A percentile compares a stretch with the other conserved stretches of the same genome.
These are phyloP conservation scores for Cydonia oblonga DNA, from an alignment of 331 rosid species.

Conservation along the genomic window DNA sequence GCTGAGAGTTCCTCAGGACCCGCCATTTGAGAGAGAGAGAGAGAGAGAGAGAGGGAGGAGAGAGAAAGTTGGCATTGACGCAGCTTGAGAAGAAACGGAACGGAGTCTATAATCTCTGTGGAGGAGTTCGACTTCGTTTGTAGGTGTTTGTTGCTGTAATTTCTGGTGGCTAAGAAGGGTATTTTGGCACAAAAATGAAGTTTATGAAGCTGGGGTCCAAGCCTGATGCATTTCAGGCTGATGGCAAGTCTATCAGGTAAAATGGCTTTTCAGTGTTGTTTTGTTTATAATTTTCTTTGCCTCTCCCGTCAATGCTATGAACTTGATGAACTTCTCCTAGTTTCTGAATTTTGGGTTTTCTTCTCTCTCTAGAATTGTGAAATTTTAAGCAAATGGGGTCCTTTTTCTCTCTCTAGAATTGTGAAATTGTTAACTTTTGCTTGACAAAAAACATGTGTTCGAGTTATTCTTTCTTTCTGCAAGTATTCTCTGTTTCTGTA, in stretches of 20 bases:
- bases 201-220: conserved; percentile 95
- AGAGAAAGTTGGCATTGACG: conserved; percentile 5
- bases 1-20: neutral
- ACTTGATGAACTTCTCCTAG: too few species aligned
- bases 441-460: neutral
- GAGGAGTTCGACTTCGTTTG: neutral
- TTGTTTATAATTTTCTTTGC: too few species aligned
- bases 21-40: conserved; percentile 9
- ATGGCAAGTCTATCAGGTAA: conserved; percentile 67
- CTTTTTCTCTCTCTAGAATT: too few species aligned
- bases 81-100: conserved; percentile 8
- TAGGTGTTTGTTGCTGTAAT: neutral
- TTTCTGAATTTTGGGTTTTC: neutral
- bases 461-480: neutral
- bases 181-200: conserved; percentile 52
- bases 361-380: neutral
- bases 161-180: neutral
- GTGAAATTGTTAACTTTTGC: too few species aligned
- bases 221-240: conserved; percentile 79
- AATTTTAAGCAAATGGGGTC: neutral
- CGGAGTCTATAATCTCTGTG: conserved; percentile 1
- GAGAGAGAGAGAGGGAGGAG: neutral
- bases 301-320: too few species aligned
- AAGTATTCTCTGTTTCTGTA: neutral
- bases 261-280: neutral